Evolutionary conservation across 1,139 yeast genomes (phyloP).

Genomic region (Taphrina betulina): DNA sequence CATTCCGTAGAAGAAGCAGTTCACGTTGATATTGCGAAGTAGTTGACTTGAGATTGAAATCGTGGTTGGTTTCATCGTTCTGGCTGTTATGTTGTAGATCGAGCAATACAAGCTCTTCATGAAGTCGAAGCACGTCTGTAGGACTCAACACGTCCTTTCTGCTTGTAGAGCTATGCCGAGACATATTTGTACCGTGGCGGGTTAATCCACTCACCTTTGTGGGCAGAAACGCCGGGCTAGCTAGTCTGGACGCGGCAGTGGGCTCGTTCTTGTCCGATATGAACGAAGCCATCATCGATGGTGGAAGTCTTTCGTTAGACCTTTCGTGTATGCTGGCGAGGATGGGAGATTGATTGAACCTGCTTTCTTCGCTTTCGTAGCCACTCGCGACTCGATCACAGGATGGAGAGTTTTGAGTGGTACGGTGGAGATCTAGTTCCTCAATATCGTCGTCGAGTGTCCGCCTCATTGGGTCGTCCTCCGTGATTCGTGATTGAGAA

Average conservation of each 20-base stretch:
- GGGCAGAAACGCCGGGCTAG: conserved; percentile 28
- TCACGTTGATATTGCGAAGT: conserved; percentile 50
- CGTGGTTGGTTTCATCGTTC: neutral
- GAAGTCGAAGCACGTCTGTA: conserved; percentile 7
- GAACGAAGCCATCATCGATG: neutral
- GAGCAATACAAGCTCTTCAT: conserved; percentile 1
- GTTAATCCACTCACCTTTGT: neutral
- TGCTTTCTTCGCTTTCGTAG: neutral
- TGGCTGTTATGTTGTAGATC: neutral
- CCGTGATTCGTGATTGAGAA: neutral
- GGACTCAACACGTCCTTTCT: conserved; percentile 2
- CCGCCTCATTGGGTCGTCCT: neutral
- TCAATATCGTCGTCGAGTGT: neutral
- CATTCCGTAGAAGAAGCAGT: conserved; percentile 58
- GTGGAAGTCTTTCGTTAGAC: neutral
- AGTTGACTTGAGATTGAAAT: neutral
- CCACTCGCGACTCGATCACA: neutral
- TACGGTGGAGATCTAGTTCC: neutral
- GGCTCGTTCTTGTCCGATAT: conserved; percentile 4
- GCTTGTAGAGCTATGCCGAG: conserved; percentile 8
- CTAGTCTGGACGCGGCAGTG: conserved; percentile 18
- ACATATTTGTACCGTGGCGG: neutral
- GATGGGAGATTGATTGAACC: neutral
- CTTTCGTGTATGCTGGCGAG: neutral
- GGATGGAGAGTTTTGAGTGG: neutral